Percentiles rank a stretch among this genome's conserved stretches.
These are phyloP conservation scores for Endocladia muricata DNA, from an alignment of 31 red algal genomes.

Conservation along the genomic window DNA sequence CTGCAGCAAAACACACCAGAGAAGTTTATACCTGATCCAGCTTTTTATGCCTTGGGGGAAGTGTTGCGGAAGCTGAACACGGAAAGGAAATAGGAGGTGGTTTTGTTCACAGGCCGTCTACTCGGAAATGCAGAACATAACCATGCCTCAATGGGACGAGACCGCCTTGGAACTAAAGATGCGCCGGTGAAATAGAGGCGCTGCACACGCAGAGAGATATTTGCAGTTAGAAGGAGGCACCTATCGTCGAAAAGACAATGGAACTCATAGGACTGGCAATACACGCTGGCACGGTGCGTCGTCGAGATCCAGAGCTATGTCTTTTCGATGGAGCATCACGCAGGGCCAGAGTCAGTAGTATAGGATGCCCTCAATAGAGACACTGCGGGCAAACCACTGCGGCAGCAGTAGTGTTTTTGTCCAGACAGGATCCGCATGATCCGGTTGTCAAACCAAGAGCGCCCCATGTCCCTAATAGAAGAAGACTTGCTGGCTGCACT, in stretches of 20 bases:
- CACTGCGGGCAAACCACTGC: not conserved
- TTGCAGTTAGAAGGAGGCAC: not conserved
- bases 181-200: not conserved
- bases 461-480: not conserved
- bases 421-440: not conserved
- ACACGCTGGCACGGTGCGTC: not conserved
- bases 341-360: not conserved
- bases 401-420: not conserved
- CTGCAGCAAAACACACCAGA: not conserved
- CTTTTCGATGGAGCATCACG: not conserved
- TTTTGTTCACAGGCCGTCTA: not conserved
- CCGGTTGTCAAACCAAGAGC: not conserved
- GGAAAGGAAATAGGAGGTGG: not conserved
- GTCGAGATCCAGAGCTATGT: not conserved
- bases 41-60: not conserved
- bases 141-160: not conserved
- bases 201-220: not conserved
- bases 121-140: not conserved
- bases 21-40: slow-evolving; percentile 10
- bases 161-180: not conserved
- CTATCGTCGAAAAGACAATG: not conserved
- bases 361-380: not conserved
- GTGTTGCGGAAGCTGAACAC: slow-evolving; percentile 1
- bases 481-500: not conserved
- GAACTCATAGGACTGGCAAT: not conserved